Evolutionary conservation across 495 filamentous ascomycete species (phyloP).

Genomic region (Thermothielavioides terrestris): DNA sequence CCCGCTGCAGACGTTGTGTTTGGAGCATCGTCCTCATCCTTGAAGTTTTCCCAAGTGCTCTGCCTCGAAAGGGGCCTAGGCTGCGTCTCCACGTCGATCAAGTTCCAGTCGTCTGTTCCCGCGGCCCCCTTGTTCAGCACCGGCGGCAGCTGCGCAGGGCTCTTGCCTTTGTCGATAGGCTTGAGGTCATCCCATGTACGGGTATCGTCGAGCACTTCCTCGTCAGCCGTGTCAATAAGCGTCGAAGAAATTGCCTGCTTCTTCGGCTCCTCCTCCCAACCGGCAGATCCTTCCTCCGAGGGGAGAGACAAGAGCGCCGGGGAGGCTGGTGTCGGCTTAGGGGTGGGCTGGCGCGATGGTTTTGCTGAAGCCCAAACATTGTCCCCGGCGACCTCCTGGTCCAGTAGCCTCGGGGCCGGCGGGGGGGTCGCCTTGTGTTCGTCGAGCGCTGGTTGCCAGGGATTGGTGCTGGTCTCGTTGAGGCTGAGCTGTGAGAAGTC

Average conservation of each 20-base stretch:
- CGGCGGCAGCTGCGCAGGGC: constrained; percentile 13
- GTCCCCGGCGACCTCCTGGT: constrained; percentile 24
- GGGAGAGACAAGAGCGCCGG: constrained; percentile 24
- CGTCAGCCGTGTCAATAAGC: constrained; percentile 15
- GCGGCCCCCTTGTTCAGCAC: constrained; percentile 14
- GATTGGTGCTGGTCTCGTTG: constrained; percentile 39
- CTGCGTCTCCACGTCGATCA: constrained; percentile 36
- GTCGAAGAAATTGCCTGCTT: constrained; percentile 3
- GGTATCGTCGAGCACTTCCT: constrained; percentile 28
- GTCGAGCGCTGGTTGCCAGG: constrained; percentile 40
- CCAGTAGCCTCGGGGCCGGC: constrained; percentile 15
- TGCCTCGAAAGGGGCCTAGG: constrained; percentile 27
- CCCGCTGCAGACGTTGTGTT: constrained; percentile 9
- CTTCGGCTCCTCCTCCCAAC: constrained; percentile 28
- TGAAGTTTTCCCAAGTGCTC: constrained; percentile 35
- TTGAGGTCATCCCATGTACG: constrained; percentile 40
- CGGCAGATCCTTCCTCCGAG: constrained; percentile 22
- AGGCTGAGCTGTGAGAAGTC: constrained; percentile 33
- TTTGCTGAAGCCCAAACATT: constrained; percentile 31
- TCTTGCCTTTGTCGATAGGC: constrained; percentile 26
- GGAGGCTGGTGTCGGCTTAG: constrained; percentile 17
- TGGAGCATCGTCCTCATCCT: constrained; percentile 19
- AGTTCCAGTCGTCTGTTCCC: constrained; percentile 39
- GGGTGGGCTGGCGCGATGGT: constrained; percentile 24
- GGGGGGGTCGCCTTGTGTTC: constrained; percentile 17